These are phyloP conservation scores for Parathielavia hyrcaniae DNA, from an alignment of 495 filamentous ascomycete species.

Conservation along the genomic window DNA sequence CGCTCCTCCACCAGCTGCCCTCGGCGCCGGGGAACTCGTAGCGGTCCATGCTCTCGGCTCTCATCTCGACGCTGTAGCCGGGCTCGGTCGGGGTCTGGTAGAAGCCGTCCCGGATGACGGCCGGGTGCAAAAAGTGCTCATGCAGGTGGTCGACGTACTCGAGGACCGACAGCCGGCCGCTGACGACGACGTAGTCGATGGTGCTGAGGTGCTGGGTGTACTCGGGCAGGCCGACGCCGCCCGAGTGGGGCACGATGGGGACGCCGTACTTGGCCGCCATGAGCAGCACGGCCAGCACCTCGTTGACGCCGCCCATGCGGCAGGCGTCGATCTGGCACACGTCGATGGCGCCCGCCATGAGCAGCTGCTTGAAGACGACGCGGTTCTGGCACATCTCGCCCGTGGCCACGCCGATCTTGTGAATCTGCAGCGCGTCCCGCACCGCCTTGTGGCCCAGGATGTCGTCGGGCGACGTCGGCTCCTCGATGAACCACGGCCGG, in stretches of 20 bases:
- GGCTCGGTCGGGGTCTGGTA: conserved; percentile 77
- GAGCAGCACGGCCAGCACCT: conserved; percentile 83
- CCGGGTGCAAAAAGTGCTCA: conserved; percentile 84
- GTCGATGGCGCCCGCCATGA: conserved; percentile 72
- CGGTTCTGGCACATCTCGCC: conserved; percentile 97
- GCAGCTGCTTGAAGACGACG: conserved; percentile 88
- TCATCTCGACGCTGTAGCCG: conserved; percentile 92
- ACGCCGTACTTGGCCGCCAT: conserved; percentile 82
- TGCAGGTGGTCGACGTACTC: conserved; percentile 94
- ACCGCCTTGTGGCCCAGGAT: conserved; percentile 83
- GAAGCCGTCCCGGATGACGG: conserved; percentile 74
- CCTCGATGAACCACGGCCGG: conserved; percentile 95
- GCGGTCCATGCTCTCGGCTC: conserved; percentile 72
- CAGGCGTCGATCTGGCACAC: conserved; percentile 90
- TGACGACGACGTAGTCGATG: conserved; percentile 88
- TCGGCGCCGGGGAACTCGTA: conserved; percentile 72
- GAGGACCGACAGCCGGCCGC: conserved; percentile 70
- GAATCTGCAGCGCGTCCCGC: conserved; percentile 65
- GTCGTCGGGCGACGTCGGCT: conserved; percentile 92
- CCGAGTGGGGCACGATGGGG: conserved; percentile 82
- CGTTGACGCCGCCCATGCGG: conserved; percentile 85
- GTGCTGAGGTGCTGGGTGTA: conserved; percentile 92
- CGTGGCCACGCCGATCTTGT: conserved; percentile 80
- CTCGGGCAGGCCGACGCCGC: conserved; percentile 86
- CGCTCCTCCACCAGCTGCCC: conserved; percentile 74